Evolutionary conservation across 78 protist species (phyloP).

Genomic region (Creolimax fragrantissima): DNA sequence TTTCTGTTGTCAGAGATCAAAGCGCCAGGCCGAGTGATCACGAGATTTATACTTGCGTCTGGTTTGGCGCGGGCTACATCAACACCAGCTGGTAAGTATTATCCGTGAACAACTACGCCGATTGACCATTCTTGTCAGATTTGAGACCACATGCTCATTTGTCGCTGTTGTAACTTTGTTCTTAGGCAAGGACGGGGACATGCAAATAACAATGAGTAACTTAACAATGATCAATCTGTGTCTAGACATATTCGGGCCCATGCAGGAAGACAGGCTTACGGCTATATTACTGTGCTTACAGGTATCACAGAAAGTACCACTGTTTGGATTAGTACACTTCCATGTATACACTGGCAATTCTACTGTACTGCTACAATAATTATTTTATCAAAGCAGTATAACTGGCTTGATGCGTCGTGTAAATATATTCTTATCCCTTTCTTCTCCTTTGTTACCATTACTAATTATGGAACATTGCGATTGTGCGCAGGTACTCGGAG

Average conservation of each 20-base stretch:
- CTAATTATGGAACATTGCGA: neutral
- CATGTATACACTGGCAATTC: no score
- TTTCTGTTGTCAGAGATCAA: neutral
- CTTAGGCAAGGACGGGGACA: neutral
- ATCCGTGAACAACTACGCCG: neutral
- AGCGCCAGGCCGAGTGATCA: neutral
- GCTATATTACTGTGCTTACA: conserved; percentile 30
- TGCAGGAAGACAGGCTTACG: conserved; percentile 36
- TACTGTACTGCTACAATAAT: no score
- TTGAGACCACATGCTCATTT: neutral
- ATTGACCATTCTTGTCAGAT: neutral
- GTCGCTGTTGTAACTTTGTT: neutral
- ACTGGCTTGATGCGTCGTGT: no score
- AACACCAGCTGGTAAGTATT: neutral
- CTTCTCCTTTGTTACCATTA: neutral
- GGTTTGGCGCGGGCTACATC: neutral
- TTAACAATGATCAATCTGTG: conserved; percentile 47
- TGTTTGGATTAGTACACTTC: no score
- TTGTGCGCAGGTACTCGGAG: neutral
- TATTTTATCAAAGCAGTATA: no score
- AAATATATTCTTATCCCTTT: no score
- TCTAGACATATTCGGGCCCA: conserved; percentile 43
- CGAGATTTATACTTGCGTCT: neutral
- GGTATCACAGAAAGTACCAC: no score
- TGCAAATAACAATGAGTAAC: conserved; percentile 9